Evolutionary conservation across 2,329 filamentous ascomycete genomes (phyloP).

Genomic region (Pochonia chlamydosporia): DNA sequence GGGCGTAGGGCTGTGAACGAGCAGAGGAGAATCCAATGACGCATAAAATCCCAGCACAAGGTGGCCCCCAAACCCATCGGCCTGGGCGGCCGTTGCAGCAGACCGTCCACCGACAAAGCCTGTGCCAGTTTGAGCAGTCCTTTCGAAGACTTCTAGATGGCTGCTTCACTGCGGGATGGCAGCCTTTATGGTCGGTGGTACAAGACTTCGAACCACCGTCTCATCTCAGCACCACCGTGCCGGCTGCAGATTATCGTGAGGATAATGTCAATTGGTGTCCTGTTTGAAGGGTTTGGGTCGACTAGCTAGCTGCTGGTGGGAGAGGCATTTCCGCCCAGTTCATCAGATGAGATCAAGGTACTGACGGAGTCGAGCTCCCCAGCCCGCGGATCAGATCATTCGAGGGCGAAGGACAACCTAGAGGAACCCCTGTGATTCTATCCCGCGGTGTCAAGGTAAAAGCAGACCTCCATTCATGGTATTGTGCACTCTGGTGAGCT

Average conservation of each 20-base stretch:
- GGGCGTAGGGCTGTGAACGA: slow-evolving; percentile 8
- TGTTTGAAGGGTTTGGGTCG: background rate
- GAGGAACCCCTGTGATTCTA: background rate
- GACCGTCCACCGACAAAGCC: background rate
- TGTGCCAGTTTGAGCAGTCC: background rate
- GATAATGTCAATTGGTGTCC: background rate
- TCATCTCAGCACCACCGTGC: background rate
- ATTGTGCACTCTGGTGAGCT: background rate
- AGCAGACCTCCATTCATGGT: background rate
- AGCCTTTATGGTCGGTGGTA: background rate
- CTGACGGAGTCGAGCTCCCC: background rate
- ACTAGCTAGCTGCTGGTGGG: background rate
- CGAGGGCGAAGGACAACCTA: background rate
- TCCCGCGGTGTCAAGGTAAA: background rate
- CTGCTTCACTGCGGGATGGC: no score
- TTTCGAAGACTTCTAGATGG: background rate
- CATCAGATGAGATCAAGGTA: background rate
- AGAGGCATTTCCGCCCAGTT: background rate
- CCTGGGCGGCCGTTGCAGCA: background rate
- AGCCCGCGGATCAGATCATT: background rate
- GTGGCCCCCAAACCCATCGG: slow-evolving; percentile 1
- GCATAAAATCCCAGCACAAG: background rate
- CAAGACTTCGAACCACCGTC: background rate
- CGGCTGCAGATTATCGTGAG: background rate
- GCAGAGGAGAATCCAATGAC: slow-evolving; percentile 1